Evolutionary conservation across 345 rosid species (phyloP), one percentile per base, ranked within the genome.

Genomic region (Boechera divaricarpa): DNA sequence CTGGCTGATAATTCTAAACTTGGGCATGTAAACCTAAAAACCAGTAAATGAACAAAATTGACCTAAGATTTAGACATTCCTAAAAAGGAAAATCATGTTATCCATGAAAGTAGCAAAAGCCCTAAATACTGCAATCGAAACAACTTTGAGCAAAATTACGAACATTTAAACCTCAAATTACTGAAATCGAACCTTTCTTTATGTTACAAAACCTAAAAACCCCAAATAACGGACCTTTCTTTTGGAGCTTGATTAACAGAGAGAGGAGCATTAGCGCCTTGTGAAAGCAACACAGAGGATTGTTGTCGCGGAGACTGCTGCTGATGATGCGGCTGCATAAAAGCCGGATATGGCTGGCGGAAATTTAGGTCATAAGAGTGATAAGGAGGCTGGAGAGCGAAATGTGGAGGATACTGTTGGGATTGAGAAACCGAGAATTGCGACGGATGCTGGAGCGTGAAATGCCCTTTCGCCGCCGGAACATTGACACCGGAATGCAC

Each of bases 341-440:
- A 76, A 41, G 77, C 48, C 10, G 85, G 84, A 29, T 73, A 88
- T 0, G 85, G 83, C 77, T 90, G 92, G 28, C 86, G 85, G 83
- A 93, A 93, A 85, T 89, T 90, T 31, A 90, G 87, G 74, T 89
- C 90, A 39, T 89, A 93, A 26, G 90, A 81, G 68, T 74, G 88
- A 33, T 75, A 70, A 56, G 75, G 84, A n/a, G 69, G 82, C 47
- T 77, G 90, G 31, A 85, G 80, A 83, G 80, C 67, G 76, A 87
- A 86, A 84, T 82, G 91, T 62, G 85, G 77, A 77, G 84, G 28
- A 62, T 74, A 83, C 26, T 82, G 85, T 3, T 82, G 91, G 6
- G 78, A 62, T 57, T 79, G 79, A 7, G 73, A 16, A 72, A 63
- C 48, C 70, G 79, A 48, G 77, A 72, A 83, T 33, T 84, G 89